Evolutionary conservation across 139 green algal genomes (phyloP).

Genomic region (Coelastrella sp.): DNA sequence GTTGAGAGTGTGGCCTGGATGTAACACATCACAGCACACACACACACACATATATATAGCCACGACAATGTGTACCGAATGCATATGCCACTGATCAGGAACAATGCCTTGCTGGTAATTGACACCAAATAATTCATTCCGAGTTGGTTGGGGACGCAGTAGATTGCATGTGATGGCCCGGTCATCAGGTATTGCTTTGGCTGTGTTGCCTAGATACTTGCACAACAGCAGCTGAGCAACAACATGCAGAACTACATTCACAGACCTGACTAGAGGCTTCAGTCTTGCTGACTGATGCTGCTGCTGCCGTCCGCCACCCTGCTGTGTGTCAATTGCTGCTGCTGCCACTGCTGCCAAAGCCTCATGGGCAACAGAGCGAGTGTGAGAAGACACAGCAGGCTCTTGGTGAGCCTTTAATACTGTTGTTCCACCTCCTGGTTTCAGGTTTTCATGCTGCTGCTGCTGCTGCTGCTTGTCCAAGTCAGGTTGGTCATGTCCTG

Average conservation of each 20-base stretch:
- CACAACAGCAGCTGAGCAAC: background rate
- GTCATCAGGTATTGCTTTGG: no score
- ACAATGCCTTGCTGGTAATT: no score
- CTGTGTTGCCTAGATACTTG: no score
- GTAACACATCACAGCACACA: no score
- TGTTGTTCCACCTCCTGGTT: background rate
- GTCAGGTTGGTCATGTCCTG: no score
- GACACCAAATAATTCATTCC: no score
- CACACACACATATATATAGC: no score
- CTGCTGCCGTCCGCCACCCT: background rate
- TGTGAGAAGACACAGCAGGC: background rate
- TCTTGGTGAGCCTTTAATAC: no score
- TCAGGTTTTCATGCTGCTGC: conserved; percentile 3
- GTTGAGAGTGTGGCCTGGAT: background rate
- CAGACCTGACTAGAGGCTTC: background rate
- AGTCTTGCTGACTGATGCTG: background rate
- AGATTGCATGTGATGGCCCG: no score
- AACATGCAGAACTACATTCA: background rate
- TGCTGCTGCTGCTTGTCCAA: background rate
- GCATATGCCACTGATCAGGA: no score
- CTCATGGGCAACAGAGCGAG: background rate
- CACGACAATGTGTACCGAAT: no score
- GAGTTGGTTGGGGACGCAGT: no score
- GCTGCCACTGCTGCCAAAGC: conserved; percentile 19
- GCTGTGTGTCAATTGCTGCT: conserved; percentile 1